A percentile compares a stretch with the other conserved stretches of the same genome.
phyloP scores from a whole-genome alignment of 768 basidiomycete genomes.

The Macrolepiota fuliginosa region DNA sequence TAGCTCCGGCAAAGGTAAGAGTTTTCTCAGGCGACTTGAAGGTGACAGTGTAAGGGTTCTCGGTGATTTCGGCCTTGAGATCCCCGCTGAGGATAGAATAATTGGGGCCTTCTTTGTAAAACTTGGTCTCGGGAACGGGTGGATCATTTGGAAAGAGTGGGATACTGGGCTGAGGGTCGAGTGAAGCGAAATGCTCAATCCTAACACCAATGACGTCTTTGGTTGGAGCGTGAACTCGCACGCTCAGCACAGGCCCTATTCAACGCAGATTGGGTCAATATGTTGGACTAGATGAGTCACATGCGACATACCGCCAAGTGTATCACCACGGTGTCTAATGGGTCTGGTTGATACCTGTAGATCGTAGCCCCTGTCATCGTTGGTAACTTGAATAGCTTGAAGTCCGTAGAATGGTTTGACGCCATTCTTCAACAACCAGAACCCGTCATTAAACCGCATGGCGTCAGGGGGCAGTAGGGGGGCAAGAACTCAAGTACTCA shows the following conservation, averaged over 20 bases:
- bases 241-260: conserved; percentile 46
- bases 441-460: conserved; percentile 77
- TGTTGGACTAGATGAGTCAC: not conserved
- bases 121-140: conserved; percentile 39
- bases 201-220: conserved; percentile 55
- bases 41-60: conserved; percentile 60
- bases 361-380: conserved; percentile 46
- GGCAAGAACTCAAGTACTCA: not conserved
- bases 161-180: conserved; percentile 44
- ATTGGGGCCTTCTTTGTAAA: conserved; percentile 30
- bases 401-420: conserved; percentile 60
- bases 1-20: conserved; percentile 49
- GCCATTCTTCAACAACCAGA: conserved; percentile 65
- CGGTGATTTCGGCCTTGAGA: conserved; percentile 51
- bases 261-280: not conserved
- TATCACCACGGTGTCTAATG: conserved; percentile 62
- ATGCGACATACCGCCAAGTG: conserved; percentile 45
- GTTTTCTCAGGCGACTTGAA: conserved; percentile 50
- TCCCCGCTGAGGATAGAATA: conserved; percentile 42
- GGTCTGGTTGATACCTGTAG: conserved; percentile 60
- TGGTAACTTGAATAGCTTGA: conserved; percentile 51
- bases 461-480: not conserved
- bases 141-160: conserved; percentile 62
- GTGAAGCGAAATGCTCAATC: conserved; percentile 51
- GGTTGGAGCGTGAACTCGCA: conserved; percentile 53